Conservation (phyloP, 306 rosid species). For the Prinsepia uniflora region DNA sequence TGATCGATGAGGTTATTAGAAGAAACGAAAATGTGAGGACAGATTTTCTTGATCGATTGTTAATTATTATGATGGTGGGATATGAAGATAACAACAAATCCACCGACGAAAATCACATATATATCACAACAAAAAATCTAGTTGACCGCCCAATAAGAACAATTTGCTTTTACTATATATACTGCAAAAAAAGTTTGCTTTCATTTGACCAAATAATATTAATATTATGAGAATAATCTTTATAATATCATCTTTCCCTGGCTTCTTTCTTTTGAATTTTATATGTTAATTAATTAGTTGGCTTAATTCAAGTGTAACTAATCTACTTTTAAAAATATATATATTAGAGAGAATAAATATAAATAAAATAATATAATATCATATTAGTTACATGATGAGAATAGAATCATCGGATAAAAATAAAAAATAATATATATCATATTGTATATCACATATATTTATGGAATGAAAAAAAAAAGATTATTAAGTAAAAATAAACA, state of each 20-base stretch:
- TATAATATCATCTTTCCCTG: neutral
- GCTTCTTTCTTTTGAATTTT: too few relatives aligned
- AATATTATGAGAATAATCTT: constrained; percentile 8
- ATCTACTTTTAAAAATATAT: too few relatives aligned
- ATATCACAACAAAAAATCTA: constrained; percentile 22
- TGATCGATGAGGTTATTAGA: constrained; percentile 29
- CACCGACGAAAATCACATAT: too few relatives aligned
- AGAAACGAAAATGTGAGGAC: constrained; percentile 29
- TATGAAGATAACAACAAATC: neutral
- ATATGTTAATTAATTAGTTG: neutral
- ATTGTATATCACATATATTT: too few relatives aligned
- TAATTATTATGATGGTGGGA: constrained; percentile 24
- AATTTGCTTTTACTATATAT: constrained; percentile 5
- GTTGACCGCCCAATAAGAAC: constrained; percentile 34
- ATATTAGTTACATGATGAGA: too few relatives aligned
- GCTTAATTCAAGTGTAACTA: neutral
- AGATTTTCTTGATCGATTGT: constrained; percentile 9
- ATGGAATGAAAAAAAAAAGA: too few relatives aligned
- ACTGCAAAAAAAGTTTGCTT: neutral
- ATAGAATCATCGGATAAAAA: too few relatives aligned
- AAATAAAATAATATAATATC: too few relatives aligned
- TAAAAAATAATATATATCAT: too few relatives aligned
- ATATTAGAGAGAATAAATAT: too few relatives aligned
- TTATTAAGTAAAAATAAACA: too few relatives aligned
- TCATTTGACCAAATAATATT: constrained; percentile 1